Evolutionary conservation across 139 green algal species (phyloP), one percentile per base, ranked within the genome.

Genomic region (Chlorokybus atmophyticus): DNA sequence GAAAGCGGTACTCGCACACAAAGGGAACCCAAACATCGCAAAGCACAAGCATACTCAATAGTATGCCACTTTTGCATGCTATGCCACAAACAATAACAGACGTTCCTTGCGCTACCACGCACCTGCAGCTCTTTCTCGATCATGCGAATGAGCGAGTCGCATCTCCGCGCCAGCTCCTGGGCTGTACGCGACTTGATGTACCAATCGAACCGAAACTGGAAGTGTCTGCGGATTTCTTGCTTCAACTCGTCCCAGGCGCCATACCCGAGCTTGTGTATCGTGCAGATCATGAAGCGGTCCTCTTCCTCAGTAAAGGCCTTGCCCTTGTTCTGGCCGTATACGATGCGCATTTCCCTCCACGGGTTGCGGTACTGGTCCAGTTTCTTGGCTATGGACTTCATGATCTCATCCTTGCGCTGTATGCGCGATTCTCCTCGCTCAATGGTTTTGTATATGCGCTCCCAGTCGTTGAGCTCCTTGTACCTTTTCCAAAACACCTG

Each of bases 241-340:
- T 97, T 97, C 35, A 99, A 79, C 70, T 96, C 88, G 42, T 99
- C 92, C 91, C 91, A 99, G 3, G 68, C 58, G 47, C 91, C 91
- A 51, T 95, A 99, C 4, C 91, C 91, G 39, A 98, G 83, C 82
- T 87, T 81, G 73, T 95, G 79, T 39, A 90, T 76, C 82, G 83
- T 93, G 81, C 91, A 99, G 50, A 79, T 47, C 64, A 99, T 81
- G 80, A 97, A 99, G 52, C 92, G 75, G 71, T 99, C 92, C 79
- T 95, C 90, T 64, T 99, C 92, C 79, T 99, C 92, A 7, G 84
- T 96, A 78, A 90, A 99, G 0, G 86, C 82, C 75, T 97, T 97
- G 68, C 88, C 86, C 74, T 93, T 93, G 79, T 88, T 93, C 54
- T 84, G 73, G 32, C 90, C 90, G 60, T 97, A 97, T 55, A 79